Percentiles rank a stretch among this genome's conserved stretches.
phyloP scores from a whole-genome alignment of 225 moss, liverwort and hornwort genomes.

The Lunularia cruciata region DNA sequence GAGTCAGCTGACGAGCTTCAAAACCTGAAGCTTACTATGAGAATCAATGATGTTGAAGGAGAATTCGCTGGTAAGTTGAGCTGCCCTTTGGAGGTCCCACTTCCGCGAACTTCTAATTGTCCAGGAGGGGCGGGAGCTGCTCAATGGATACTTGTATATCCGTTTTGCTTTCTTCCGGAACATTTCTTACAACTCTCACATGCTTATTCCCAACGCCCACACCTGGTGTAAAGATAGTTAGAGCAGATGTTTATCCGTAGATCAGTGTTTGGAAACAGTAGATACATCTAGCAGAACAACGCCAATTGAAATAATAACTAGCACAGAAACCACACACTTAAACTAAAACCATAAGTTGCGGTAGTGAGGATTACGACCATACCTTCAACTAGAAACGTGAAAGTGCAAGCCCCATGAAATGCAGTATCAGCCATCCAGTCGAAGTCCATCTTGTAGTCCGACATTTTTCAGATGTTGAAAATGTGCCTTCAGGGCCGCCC shows the following conservation, averaged over 20 bases:
- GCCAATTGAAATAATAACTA: too few relatives aligned
- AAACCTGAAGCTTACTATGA: conserved; percentile 3
- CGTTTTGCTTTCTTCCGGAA: conserved; percentile 2
- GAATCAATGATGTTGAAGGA: neutral
- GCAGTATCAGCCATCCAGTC: conserved; percentile 42
- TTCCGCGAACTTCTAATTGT: neutral
- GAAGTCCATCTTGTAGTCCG: conserved; percentile 46
- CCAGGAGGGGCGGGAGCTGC: neutral
- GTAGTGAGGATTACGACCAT: too few relatives aligned
- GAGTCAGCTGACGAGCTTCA: conserved; percentile 6
- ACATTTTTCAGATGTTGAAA: conserved; percentile 44
- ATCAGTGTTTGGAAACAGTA: too few relatives aligned
- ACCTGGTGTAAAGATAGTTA: neutral
- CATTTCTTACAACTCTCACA: conserved; percentile 10
- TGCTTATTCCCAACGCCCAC: neutral
- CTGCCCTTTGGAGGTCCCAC: conserved; percentile 12
- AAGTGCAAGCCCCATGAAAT: neutral
- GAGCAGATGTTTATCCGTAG: too few relatives aligned
- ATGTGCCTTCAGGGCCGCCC: conserved; percentile 46
- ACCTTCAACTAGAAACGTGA: neutral
- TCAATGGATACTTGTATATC: neutral
- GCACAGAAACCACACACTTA: too few relatives aligned
- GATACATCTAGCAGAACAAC: too few relatives aligned
- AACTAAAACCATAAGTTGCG: too few relatives aligned
- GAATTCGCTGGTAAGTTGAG: neutral